Percentiles rank a stretch among this genome's conserved stretches.
Evolutionary conservation across 2,329 filamentous ascomycete species (phyloP).

Genomic region (Moelleriella libera): DNA sequence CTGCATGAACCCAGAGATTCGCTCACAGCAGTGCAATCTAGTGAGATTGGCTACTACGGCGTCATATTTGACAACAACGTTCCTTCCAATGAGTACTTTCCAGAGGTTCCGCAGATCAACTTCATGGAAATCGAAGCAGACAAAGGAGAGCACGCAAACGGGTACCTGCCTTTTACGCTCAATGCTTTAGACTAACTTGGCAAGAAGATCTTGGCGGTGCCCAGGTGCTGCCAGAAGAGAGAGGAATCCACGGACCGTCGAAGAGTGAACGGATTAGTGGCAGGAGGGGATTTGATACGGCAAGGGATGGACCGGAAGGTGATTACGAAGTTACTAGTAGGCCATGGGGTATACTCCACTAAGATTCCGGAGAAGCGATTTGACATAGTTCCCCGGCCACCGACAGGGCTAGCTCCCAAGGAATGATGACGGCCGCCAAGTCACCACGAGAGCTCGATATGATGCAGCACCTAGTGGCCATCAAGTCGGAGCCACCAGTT

Average conservation of each 20-base stretch:
- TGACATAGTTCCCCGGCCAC: too few relatives aligned
- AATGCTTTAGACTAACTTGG: constrained; percentile 21
- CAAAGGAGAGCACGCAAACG: constrained; percentile 17
- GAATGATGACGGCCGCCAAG: too few relatives aligned
- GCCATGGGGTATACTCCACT: too few relatives aligned
- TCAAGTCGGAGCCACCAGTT: too few relatives aligned
- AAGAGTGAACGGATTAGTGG: not conserved
- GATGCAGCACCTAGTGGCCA: too few relatives aligned
- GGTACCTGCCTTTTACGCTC: constrained; percentile 17
- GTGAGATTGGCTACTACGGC: constrained; percentile 11
- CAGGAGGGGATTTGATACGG: too few relatives aligned
- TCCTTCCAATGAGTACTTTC: constrained; percentile 17
- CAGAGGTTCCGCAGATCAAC: constrained; percentile 26
- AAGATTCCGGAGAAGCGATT: too few relatives aligned
- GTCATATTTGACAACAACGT: constrained; percentile 27
- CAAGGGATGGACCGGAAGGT: too few relatives aligned
- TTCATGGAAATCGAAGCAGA: constrained; percentile 24
- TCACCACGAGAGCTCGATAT: too few relatives aligned
- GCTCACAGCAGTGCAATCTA: not conserved
- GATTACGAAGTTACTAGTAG: too few relatives aligned
- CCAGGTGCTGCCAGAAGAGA: constrained; percentile 21
- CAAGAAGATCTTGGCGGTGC: constrained; percentile 23
- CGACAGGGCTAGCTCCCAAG: too few relatives aligned
- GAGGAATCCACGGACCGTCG: not conserved
- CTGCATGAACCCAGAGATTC: not conserved